A percentile compares a stretch with the other conserved stretches of the same genome.
Evolutionary conservation across 495 filamentous ascomycete genomes (phyloP).

Genomic region (Aspergillus baeticus): DNA sequence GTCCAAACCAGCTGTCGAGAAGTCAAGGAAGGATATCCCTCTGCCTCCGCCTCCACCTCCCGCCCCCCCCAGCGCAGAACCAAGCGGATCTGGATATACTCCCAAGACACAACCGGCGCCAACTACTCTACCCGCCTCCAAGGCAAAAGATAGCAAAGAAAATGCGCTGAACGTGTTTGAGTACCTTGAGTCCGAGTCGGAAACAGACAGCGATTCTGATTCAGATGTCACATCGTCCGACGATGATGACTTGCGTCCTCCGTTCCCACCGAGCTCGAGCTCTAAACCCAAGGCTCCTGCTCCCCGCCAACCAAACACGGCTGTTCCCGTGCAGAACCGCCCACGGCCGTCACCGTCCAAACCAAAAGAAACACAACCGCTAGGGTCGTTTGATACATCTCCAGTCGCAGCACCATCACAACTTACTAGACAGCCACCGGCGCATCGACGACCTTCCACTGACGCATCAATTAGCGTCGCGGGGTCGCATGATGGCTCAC

Average conservation of each 20-base stretch:
- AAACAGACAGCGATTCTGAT: slow-evolving; percentile 21
- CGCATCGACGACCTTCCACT: slow-evolving; percentile 21
- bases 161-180: slow-evolving; percentile 42
- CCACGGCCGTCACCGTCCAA: slow-evolving; percentile 24
- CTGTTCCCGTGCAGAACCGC: slow-evolving; percentile 15
- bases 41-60: slow-evolving; percentile 14
- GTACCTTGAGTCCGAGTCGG: slow-evolving; percentile 35
- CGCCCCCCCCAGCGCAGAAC: slow-evolving; percentile 13
- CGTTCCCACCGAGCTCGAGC: slow-evolving; percentile 13
- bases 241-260: slow-evolving; percentile 20
- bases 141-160: slow-evolving; percentile 19
- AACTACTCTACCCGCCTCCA: slow-evolving; percentile 16
- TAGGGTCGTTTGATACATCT: slow-evolving; percentile 24
- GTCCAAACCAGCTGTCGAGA: slow-evolving; percentile 24
- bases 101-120: slow-evolving; percentile 13
- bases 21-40: slow-evolving; percentile 17
- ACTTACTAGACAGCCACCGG: slow-evolving; percentile 22
- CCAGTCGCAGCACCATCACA: slow-evolving; percentile 26
- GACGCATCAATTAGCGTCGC: slow-evolving; percentile 15
- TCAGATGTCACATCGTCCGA: slow-evolving; percentile 19
- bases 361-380: slow-evolving; percentile 23
- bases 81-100: slow-evolving; percentile 17
- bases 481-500: slow-evolving; percentile 14
- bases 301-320: slow-evolving; percentile 12
- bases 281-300: slow-evolving; percentile 4